Percentiles rank a stretch among this genome's conserved stretches.
These are phyloP conservation scores for Aspergillus versicolor DNA, from an alignment of 2,329 filamentous ascomycete genomes.

Conservation along the genomic window DNA sequence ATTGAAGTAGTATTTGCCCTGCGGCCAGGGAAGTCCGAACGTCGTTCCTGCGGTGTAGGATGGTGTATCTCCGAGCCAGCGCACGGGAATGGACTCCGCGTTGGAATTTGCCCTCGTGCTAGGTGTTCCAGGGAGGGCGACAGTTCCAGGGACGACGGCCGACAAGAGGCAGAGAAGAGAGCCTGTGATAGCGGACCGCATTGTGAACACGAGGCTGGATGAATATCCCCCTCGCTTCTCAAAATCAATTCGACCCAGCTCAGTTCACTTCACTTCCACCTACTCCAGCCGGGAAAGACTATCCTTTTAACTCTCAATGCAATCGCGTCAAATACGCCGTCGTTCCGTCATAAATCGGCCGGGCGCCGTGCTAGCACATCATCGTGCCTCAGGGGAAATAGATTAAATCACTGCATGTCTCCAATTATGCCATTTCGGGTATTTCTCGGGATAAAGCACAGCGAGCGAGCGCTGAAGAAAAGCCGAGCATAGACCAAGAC, in stretches of 20 bases:
- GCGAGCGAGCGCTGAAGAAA: background rate
- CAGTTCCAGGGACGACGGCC: no score
- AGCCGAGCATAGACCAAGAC: background rate
- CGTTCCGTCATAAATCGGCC: background rate
- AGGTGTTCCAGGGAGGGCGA: no score
- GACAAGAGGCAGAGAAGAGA: no score
- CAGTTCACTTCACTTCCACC: no score
- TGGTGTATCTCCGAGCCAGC: conserved; percentile 45
- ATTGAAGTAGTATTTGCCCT: conserved; percentile 39
- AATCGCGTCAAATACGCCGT: background rate
- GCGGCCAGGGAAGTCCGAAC: conserved; percentile 47
- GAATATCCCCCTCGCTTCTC: no score
- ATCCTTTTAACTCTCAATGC: no score
- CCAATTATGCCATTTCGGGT: background rate
- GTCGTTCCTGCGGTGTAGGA: conserved; percentile 38
- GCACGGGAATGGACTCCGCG: background rate
- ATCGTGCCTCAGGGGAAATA: background rate
- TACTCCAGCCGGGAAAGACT: no score
- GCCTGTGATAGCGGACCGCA: no score
- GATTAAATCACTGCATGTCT: background rate
- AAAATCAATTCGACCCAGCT: no score
- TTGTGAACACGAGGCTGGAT: no score
- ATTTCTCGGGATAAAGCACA: background rate
- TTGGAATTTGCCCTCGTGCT: background rate
- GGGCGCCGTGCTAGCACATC: background rate